Base-by-base conservation (phyloP, 2,329 filamentous ascomycete species). In the Aspergillus sp. region DNA sequence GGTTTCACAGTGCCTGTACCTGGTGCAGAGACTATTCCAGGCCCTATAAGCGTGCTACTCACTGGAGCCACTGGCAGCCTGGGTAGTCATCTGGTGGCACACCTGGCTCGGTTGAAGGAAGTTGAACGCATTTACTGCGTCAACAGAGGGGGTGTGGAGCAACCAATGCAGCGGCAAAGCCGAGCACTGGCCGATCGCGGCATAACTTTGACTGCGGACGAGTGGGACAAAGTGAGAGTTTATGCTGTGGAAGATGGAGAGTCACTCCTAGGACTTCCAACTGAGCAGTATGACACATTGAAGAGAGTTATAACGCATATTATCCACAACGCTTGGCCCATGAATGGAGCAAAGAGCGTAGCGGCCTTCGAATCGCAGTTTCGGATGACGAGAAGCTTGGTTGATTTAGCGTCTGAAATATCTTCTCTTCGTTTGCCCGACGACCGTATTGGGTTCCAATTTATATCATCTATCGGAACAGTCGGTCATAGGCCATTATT, bases 161-260 rank as follows among this genome's bases (percentile, higher is more conserved):
- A 75, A 5, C 62, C 74, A 4, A 28, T 63, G 0, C 43, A 59
- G 3, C 75, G 76, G 10, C 81, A 83, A 63, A 54, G 66, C 4
- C 45, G 76, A 21, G 69, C 79, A 0, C 48, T 80, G 12, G 28
- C 52, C 12, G 57, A 65, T 12, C 67, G 66, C 58, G 67, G 69
- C 0, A 65, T 76, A n/a, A 23, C 5, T 3, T 56, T 78, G 2
- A 51, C 54, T 15, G 9, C 65, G 1, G 38, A 47, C 0, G 60
- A 67, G 4, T 28, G 57, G 12, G 28, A 69, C 1, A 84, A 83
- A 63, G 52, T 84, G 0, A 55, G 48, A 2, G 84, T 86, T 39
- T 66, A 83, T 4, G 77, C 81, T 36, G 79, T 78, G 2, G 83
- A 87, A 63, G 76, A 82, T 15, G 77, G 80, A 0, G 75, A 79